Percentiles rank a stretch among this genome's conserved stretches.
Conservation (phyloP, 2,329 filamentous ascomycete species). For the Aspergillus awamori region DNA sequence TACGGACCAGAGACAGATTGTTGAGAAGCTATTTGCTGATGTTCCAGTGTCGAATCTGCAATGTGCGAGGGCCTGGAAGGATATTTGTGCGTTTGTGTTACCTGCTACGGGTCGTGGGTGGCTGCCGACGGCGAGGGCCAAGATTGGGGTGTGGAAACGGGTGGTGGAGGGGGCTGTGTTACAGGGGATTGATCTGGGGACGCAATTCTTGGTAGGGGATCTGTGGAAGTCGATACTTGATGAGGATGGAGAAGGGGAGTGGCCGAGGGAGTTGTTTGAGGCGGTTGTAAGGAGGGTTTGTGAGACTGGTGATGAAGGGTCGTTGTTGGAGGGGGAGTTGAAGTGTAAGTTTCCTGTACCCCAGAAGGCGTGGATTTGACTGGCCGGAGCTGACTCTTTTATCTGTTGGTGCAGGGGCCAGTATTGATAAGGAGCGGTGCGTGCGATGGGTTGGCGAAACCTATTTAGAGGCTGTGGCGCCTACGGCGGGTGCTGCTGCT, state of each 20-base stretch:
- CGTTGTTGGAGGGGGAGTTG: constrained; percentile 28
- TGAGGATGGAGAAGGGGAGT: constrained; percentile 36
- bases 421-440: constrained; percentile 40
- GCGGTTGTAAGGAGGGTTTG: constrained; percentile 42
- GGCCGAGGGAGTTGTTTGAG: constrained; percentile 41
- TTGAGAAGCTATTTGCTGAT: constrained; percentile 49
- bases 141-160: constrained; percentile 54
- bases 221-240: constrained; percentile 45
- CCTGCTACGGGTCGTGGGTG: neutral
- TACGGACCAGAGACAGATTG: constrained; percentile 33
- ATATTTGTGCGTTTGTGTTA: constrained; percentile 57
- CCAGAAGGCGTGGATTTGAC: neutral
- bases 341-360: constrained; percentile 39
- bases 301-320: constrained; percentile 23
- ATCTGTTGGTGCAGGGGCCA: constrained; percentile 38
- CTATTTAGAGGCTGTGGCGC: constrained; percentile 43
- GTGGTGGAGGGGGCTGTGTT: constrained; percentile 43
- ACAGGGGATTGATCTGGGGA: constrained; percentile 44
- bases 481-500: constrained; percentile 33
- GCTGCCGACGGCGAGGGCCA: constrained; percentile 52
- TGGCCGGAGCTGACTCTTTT: constrained; percentile 8
- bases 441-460: constrained; percentile 44
- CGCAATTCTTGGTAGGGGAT: constrained; percentile 46
- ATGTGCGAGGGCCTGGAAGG: constrained; percentile 54
- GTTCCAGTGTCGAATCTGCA: constrained; percentile 57